Percentiles rank a stretch among this genome's conserved stretches.
phyloP scores from a whole-genome alignment of 805 yeast genomes.

The Blastobotrys attinorum region DNA sequence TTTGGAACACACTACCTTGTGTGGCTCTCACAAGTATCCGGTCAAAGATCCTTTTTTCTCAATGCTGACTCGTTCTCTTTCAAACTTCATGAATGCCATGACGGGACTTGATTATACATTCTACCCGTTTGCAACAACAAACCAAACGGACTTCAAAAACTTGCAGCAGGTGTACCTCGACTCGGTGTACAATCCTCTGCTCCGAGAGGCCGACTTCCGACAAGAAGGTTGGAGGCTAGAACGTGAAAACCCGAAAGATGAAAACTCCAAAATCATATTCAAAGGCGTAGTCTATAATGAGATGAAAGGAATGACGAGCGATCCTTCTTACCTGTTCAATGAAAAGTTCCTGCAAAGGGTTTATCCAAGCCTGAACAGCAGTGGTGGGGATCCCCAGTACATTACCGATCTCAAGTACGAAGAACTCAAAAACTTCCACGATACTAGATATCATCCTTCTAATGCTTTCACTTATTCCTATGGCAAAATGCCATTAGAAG shows the following conservation, averaged over 20 bases:
- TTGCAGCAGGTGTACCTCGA: constrained; percentile 83
- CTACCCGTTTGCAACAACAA: constrained; percentile 95
- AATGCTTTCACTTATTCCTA: constrained; percentile 83
- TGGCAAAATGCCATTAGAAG: constrained; percentile 62
- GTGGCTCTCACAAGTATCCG: constrained; percentile 88
- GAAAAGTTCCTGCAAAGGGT: constrained; percentile 74
- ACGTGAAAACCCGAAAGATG: constrained; percentile 52
- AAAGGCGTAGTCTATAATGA: constrained; percentile 98
- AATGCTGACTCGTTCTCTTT: constrained; percentile 88
- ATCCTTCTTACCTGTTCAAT: constrained; percentile 78
- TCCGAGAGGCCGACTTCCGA: constrained; percentile 70
- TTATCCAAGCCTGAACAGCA: constrained; percentile 77
- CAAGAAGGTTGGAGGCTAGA: constrained; percentile 99
- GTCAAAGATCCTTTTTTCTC: constrained; percentile 97
- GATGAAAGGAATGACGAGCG: constrained; percentile 96
- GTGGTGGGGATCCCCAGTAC: constrained; percentile 87
- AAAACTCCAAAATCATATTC: constrained; percentile 53
- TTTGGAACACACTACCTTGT: constrained; percentile 88
- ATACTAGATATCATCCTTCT: constrained; percentile 75
- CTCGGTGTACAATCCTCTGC: constrained; percentile 73
- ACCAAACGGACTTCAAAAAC: constrained; percentile 69
- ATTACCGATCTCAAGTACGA: constrained; percentile 70
- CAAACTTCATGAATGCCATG: constrained; percentile 98
- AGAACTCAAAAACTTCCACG: constrained; percentile 72
- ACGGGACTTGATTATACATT: constrained; percentile 95